phyloP scores from a whole-genome alignment of 2,329 filamentous ascomycete genomes.

The Fusarium circinatum region DNA sequence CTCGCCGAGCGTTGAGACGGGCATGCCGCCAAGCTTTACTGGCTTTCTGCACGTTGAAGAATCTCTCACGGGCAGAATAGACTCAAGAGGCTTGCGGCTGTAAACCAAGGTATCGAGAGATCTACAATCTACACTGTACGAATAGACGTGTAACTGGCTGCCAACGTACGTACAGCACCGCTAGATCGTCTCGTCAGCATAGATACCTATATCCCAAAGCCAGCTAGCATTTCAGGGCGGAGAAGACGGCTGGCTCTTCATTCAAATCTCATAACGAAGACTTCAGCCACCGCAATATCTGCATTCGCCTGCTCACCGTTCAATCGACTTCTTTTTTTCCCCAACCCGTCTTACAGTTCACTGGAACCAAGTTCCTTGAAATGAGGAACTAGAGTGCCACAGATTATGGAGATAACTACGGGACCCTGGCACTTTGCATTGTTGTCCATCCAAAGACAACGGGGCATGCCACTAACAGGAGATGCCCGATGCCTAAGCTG shows the following conservation, averaged over 20 bases:
- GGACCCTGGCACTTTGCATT: slow-evolving; percentile 29
- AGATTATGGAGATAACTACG: slow-evolving; percentile 29
- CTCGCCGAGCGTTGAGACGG: slow-evolving; percentile 20
- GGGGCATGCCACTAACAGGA: slow-evolving; percentile 10
- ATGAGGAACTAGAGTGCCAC: slow-evolving; percentile 28
- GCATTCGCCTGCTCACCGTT: slow-evolving; percentile 27
- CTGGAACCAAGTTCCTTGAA: slow-evolving; percentile 5
- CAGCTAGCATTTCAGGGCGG: slow-evolving; percentile 15
- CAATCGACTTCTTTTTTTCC: slow-evolving; percentile 24
- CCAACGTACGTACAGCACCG: background rate
- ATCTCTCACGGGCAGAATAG: background rate
- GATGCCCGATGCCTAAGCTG: slow-evolving; percentile 23
- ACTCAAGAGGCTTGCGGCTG: slow-evolving; percentile 11
- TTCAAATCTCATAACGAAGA: background rate
- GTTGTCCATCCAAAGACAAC: slow-evolving; percentile 10
- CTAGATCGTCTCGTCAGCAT: slow-evolving; percentile 28
- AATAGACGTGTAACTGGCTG: background rate
- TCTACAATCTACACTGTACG: slow-evolving; percentile 1
- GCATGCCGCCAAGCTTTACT: slow-evolving; percentile 29
- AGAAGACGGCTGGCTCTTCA: slow-evolving; percentile 11
- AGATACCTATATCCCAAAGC: background rate
- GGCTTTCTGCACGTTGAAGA: slow-evolving; percentile 10
- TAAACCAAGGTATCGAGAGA: background rate
- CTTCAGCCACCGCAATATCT: slow-evolving; percentile 29
- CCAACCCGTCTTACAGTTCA: slow-evolving; percentile 13